These are phyloP conservation scores for Evernia prunastri DNA, from an alignment of 495 filamentous ascomycete species.

Conservation along the genomic window DNA sequence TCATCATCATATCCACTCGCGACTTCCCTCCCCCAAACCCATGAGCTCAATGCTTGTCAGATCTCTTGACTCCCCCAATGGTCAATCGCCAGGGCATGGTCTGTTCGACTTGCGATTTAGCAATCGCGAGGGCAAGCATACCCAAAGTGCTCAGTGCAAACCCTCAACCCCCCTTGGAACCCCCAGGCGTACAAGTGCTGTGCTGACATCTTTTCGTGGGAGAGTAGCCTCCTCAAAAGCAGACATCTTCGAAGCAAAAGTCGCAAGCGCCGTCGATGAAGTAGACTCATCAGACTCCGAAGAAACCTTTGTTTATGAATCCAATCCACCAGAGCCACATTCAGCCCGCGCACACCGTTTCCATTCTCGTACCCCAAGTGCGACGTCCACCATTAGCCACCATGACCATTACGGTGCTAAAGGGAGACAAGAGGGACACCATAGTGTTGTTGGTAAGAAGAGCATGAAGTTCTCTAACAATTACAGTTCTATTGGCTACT, in stretches of 20 bases:
- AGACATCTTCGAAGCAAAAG: constrained; percentile 94
- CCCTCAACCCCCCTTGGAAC: constrained; percentile 2
- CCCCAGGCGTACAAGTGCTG: constrained; percentile 28
- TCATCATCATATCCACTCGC: constrained; percentile 18
- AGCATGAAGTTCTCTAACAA: constrained; percentile 99
- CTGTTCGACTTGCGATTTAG: constrained; percentile 9
- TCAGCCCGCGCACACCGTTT: constrained; percentile 70
- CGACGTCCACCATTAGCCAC: constrained; percentile 81
- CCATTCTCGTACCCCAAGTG: constrained; percentile 92
- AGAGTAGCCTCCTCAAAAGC: constrained; percentile 83
- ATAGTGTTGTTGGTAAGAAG: constrained; percentile 69
- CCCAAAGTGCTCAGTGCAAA: constrained; percentile 4
- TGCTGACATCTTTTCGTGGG: constrained; percentile 46
- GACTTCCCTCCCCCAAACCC: constrained; percentile 28
- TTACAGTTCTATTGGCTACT: constrained; percentile 53
- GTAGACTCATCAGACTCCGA: constrained; percentile 94
- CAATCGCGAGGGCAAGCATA: constrained; percentile 5
- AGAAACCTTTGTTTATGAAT: constrained; percentile 98
- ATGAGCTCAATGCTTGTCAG: constrained; percentile 1
- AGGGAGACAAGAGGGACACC: constrained; percentile 57
- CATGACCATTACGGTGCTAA: constrained; percentile 62
- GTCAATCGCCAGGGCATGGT: constrained; percentile 4
- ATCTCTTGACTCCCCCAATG: constrained; percentile 11
- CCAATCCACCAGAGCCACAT: constrained; percentile 80
- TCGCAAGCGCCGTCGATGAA: constrained; percentile 88